Conservation (phyloP, 208 protist genomes). For the Angomonas ambiguus region DNA sequence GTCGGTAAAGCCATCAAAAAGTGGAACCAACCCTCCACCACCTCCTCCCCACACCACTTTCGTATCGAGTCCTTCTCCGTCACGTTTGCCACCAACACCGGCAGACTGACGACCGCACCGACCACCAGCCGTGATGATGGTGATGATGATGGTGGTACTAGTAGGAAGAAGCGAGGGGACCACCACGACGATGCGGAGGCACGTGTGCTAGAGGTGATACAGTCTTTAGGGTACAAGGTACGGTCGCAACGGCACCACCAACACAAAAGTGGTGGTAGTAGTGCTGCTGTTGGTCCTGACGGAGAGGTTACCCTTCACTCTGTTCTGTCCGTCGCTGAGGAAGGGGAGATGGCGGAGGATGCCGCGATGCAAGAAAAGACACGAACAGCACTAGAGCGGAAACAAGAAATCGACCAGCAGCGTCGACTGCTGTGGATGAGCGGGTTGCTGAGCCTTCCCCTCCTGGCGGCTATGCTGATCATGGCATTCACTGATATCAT, state of each 20-base stretch:
- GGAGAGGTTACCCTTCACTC: too few relatives aligned
- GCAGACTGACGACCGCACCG: background rate
- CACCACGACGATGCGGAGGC: background rate
- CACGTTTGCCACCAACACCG: background rate
- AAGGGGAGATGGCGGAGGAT: conserved; percentile 15
- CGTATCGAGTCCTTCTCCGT: background rate
- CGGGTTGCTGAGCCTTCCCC: conserved; percentile 54
- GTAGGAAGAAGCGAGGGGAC: too few relatives aligned
- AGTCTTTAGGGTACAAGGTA: background rate
- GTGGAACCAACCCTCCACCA: background rate
- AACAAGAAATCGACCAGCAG: conserved; percentile 54
- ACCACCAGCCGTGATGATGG: background rate
- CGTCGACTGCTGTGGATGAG: conserved; percentile 35
- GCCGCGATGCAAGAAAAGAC: conserved; percentile 20
- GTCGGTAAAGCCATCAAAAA: conserved; percentile 10
- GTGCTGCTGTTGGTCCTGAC: too few relatives aligned
- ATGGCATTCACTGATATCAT: conserved; percentile 44
- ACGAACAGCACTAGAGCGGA: conserved; percentile 54
- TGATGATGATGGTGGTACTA: too few relatives aligned
- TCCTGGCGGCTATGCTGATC: conserved; percentile 60
- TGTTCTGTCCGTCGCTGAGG: background rate
- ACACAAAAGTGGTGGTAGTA: too few relatives aligned
- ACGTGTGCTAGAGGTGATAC: background rate
- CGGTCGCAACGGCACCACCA: too few relatives aligned
- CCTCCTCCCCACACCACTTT: background rate